Evolutionary conservation across 345 rosid species (phyloP).

Genomic region (Salix caprea): DNA sequence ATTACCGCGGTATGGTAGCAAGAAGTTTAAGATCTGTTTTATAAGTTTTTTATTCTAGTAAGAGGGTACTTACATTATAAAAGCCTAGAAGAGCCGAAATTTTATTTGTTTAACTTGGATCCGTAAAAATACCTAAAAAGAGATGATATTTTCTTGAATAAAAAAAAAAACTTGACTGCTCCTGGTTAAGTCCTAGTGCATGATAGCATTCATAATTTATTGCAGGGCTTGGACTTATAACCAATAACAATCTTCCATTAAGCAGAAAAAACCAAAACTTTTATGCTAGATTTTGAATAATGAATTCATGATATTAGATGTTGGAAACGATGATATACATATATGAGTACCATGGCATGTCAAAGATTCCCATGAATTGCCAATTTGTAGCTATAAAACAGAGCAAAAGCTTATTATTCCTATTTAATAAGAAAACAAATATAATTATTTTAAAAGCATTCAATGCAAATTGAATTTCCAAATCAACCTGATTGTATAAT

Average conservation of each 20-base stretch:
- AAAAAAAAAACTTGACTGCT: not conserved
- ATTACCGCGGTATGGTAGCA: too few relatives aligned
- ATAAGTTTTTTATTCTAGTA: too few relatives aligned
- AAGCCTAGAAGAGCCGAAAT: too few relatives aligned
- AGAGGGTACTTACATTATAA: fast-evolving
- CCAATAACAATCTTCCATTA: not conserved
- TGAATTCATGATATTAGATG: too few relatives aligned
- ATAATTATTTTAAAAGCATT: not conserved
- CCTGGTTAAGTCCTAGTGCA: not conserved
- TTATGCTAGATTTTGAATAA: not conserved
- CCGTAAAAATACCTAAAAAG: too few relatives aligned
- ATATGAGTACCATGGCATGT: not conserved
- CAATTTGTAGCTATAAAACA: not conserved
- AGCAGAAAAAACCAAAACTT: not conserved
- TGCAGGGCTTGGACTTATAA: not conserved
- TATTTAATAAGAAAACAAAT: too few relatives aligned
- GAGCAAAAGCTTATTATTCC: not conserved
- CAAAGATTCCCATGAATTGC: not conserved
- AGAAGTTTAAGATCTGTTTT: too few relatives aligned
- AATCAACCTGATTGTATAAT: not conserved
- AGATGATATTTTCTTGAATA: too few relatives aligned
- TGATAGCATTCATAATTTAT: not conserved
- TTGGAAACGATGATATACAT: too few relatives aligned
- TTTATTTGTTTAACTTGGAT: too few relatives aligned
- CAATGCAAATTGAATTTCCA: not conserved